A percentile compares a stretch with the other conserved stretches of the same genome.
These are phyloP conservation scores for Brettanomyces custersianus DNA, from an alignment of 805 yeast species.

Conservation along the genomic window DNA sequence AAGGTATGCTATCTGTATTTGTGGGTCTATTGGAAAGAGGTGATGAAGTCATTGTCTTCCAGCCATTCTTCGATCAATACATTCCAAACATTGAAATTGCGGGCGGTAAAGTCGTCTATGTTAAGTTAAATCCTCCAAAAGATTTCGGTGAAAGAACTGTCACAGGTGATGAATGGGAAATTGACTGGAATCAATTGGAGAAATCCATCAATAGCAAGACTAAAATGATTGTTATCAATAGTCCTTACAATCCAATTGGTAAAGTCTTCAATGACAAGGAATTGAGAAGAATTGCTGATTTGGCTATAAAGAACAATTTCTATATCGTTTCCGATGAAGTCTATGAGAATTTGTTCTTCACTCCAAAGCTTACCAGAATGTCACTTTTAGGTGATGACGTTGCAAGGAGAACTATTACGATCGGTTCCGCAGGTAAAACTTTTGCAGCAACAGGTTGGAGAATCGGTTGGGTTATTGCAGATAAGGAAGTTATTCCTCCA, in stretches of 20 bases:
- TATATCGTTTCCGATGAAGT: constrained; percentile 89
- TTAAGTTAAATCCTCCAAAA: constrained; percentile 75
- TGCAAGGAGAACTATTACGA: constrained; percentile 70
- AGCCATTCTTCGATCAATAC: constrained; percentile 96
- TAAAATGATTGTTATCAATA: constrained; percentile 77
- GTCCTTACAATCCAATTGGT: constrained; percentile 97
- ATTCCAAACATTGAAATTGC: constrained; percentile 88
- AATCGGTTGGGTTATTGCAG: constrained; percentile 92
- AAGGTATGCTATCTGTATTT: constrained; percentile 80
- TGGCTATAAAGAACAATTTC: constrained; percentile 80
- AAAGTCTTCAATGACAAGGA: constrained; percentile 77
- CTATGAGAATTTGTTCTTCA: constrained; percentile 80
- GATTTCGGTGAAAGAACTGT: constrained; percentile 56
- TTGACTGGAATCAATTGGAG: constrained; percentile 73
- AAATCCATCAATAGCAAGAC: constrained; percentile 66
- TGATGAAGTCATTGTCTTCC: constrained; percentile 93
- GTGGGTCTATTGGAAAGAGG: constrained; percentile 80
- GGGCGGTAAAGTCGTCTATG: constrained; percentile 87
- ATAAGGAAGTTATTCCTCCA: constrained; percentile 69
- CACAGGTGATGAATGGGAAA: constrained; percentile 78
- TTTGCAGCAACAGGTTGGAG: constrained; percentile 99
- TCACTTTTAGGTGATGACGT: constrained; percentile 78
- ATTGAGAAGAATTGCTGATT: constrained; percentile 61
- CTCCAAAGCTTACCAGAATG: constrained; percentile 60
- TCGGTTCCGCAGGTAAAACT: constrained; percentile 95